Evolutionary conservation across 2,329 filamentous ascomycete genomes (phyloP), one percentile per base, ranked within the genome.

Genomic region (Leptographium galeiforme): DNA sequence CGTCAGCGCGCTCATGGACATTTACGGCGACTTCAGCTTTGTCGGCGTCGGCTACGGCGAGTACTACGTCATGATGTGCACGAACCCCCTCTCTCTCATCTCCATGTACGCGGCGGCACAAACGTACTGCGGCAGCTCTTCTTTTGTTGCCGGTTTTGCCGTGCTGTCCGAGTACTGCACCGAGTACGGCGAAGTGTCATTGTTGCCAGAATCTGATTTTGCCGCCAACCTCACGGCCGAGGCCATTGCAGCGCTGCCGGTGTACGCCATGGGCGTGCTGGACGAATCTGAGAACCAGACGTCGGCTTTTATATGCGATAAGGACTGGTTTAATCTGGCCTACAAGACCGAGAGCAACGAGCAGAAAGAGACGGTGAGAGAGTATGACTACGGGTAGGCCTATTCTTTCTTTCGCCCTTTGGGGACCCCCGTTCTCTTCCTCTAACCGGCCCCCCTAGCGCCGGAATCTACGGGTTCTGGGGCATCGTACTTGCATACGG

Each of bases 401-500:
- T 36, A 13, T 36, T 36, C 8, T 4, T 8, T 36, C 3, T 36
- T 13, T 36, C 8, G 34, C 34, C 8, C 8, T 36, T 2, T 36
- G 34, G 8, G 8, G 34, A 36, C 12, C 8, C 5, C 25, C 34
- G 8, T 36, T 36, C 34, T 8, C 34, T 36, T 48, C n/a, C 12
- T 32, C 16, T 34, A 48, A 25, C 34, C n/a, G n/a, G n/a, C 10
- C 16, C 6, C 2, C 32, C 2, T 30, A 52, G 50, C 8, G 46
- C 12, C 11, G 50, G 32, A n/a, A 47, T 47, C 16, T 52, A 52
- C 16, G 50, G 43, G 4, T 52, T 52, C 44, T 52, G 50, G 50
- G 50, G 50, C 18, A 10, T 6, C 19, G n/a, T 48, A 4, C 50
- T 52, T 18, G 14, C 46, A 2, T 19, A 47, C 34, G 50, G 50